Conservation (phyloP, 768 basidiomycete species). For the Pleurotus ostreatus region DNA sequence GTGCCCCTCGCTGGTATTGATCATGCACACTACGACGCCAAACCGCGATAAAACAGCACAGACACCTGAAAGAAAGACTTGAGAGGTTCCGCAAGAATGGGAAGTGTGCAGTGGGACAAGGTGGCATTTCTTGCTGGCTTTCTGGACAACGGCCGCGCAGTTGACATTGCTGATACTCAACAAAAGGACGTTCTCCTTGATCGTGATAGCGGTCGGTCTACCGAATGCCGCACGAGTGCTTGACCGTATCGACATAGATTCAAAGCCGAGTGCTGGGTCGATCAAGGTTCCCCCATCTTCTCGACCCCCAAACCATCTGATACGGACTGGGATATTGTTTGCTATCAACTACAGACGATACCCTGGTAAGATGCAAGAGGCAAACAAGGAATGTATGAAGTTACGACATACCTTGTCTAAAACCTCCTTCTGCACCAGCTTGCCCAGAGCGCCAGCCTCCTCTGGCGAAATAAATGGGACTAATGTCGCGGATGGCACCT, state of each 20-base stretch:
- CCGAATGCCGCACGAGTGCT: not conserved
- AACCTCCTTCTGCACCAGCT: not conserved
- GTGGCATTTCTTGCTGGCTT: too few species aligned
- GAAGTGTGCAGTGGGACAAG: too few species aligned
- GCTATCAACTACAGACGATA: conserved; percentile 1
- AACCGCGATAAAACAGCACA: conserved; percentile 1
- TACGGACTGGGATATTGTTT: not conserved
- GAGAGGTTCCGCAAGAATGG: not conserved
- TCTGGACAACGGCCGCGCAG: too few species aligned
- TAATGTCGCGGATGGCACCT: not conserved
- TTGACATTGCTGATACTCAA: not conserved
- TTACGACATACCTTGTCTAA: not conserved
- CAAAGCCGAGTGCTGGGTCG: not conserved
- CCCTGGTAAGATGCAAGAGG: not conserved
- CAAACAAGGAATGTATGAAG: not conserved
- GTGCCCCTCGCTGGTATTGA: conserved; percentile 5
- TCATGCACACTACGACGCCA: not conserved
- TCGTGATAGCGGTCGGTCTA: not conserved
- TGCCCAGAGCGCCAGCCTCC: not conserved
- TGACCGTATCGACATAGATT: too few species aligned
- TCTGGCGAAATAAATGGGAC: conserved; percentile 4
- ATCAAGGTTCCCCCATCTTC: not conserved
- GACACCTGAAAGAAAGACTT: conserved; percentile 1
- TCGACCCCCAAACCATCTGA: not conserved
- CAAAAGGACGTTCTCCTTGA: conserved; percentile 2